These are phyloP conservation scores for Candida ascalaphidarum DNA, from an alignment of 805 yeast genomes.

Conservation along the genomic window DNA sequence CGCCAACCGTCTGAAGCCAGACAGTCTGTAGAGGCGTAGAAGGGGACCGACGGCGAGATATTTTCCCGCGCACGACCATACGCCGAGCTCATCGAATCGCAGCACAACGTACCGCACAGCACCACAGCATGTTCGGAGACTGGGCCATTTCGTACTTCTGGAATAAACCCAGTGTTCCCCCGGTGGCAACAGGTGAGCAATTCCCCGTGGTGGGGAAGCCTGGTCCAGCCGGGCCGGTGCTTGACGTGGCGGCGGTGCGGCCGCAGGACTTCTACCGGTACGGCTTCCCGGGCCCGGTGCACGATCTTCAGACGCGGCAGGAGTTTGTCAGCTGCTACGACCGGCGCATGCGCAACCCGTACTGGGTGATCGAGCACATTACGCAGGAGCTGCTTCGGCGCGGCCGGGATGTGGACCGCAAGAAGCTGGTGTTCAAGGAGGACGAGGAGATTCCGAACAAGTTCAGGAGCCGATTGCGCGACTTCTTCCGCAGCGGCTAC, in stretches of 20 bases:
- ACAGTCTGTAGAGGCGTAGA: too few species aligned
- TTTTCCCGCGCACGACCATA: too few species aligned
- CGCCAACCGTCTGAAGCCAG: too few species aligned
- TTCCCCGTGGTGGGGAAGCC: constrained; percentile 1
- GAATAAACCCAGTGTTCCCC: constrained; percentile 11
- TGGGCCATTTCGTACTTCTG: too few species aligned
- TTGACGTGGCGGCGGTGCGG: constrained; percentile 30
- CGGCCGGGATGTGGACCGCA: constrained; percentile 57
- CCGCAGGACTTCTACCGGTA: constrained; percentile 82
- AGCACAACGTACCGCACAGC: too few species aligned
- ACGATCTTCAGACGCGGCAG: constrained; percentile 63
- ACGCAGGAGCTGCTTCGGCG: constrained; percentile 59
- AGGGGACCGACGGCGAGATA: too few species aligned
- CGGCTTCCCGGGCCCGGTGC: constrained; percentile 94
- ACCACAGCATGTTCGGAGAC: too few species aligned
- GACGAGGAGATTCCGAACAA: constrained; percentile 72
- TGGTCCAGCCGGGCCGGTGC: constrained; percentile 1
- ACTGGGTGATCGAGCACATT: constrained; percentile 84
- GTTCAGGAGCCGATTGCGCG: constrained; percentile 71
- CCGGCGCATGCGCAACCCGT: constrained; percentile 77
- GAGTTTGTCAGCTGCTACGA: constrained; percentile 86
- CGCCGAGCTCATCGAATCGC: too few species aligned
- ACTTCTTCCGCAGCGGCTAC: constrained; percentile 90
- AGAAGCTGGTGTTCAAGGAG: constrained; percentile 76
- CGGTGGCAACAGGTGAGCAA: constrained; percentile 2